A percentile compares a stretch with the other conserved stretches of the same genome.
These are phyloP conservation scores for Ophiostoma fasciatum DNA, from an alignment of 2,329 filamentous ascomycete species.

Conservation along the genomic window DNA sequence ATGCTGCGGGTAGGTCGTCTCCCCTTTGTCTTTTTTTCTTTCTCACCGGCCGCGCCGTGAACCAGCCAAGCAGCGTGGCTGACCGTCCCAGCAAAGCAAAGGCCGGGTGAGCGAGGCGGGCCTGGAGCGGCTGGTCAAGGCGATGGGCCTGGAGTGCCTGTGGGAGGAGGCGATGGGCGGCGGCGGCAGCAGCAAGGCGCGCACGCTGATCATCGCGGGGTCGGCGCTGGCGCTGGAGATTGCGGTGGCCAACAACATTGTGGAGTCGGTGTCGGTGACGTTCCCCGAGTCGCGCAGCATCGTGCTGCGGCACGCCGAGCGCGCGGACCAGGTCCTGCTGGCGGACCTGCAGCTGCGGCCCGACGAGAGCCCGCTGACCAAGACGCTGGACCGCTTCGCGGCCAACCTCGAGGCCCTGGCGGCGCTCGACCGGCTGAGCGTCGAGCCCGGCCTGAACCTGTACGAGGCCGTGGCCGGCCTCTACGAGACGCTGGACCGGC, in stretches of 20 bases:
- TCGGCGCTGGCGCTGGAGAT: constrained; percentile 47
- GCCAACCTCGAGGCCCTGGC: constrained; percentile 57
- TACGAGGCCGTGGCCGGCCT: constrained; percentile 64
- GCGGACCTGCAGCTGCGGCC: constrained; percentile 46
- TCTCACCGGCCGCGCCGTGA: no score
- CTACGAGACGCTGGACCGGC: constrained; percentile 50
- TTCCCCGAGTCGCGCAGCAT: constrained; percentile 45
- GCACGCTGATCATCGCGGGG: constrained; percentile 46
- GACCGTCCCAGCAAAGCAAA: constrained; percentile 22
- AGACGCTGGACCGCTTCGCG: constrained; percentile 55
- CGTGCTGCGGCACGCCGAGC: constrained; percentile 43
- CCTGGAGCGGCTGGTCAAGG: constrained; percentile 53
- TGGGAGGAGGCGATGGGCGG: constrained; percentile 39
- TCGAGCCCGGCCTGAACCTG: constrained; percentile 53
- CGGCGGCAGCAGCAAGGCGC: constrained; percentile 32
- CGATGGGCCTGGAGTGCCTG: constrained; percentile 49
- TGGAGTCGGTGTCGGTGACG: constrained; percentile 45
- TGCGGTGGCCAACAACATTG: constrained; percentile 44
- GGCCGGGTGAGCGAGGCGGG: constrained; percentile 61
- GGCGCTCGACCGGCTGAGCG: constrained; percentile 55
- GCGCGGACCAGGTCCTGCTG: constrained; percentile 50
- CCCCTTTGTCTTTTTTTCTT: constrained; percentile 1
- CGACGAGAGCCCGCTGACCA: constrained; percentile 50
- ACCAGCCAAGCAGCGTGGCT: no score
- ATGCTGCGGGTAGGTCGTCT: constrained; percentile 29